These are phyloP conservation scores for Leccinum uliginosum DNA, from an alignment of 768 basidiomycete genomes.

Conservation along the genomic window DNA sequence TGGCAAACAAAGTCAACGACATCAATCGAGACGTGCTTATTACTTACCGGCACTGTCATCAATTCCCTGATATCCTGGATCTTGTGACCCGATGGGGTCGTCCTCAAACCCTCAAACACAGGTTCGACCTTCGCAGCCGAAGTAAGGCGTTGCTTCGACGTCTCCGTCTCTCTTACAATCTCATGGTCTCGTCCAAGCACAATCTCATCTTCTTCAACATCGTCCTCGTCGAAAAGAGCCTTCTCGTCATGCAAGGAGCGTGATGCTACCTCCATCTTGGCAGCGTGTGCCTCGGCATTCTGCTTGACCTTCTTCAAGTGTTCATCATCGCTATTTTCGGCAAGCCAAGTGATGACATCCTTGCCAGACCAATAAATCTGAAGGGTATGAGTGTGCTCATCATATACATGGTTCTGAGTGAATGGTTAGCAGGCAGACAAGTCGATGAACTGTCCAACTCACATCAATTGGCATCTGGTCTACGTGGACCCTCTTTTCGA, in stretches of 20 bases:
- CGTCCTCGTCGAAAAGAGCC: conserved; percentile 86
- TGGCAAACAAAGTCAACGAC: conserved; percentile 27
- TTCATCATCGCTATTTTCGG: conserved; percentile 93
- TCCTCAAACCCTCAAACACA: conserved; percentile 78
- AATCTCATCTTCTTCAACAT: conserved; percentile 75
- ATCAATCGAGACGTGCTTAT: conserved; percentile 10
- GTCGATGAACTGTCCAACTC: conserved; percentile 26
- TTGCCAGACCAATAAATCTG: conserved; percentile 95
- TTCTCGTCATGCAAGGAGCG: conserved; percentile 83
- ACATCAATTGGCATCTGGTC: conserved; percentile 99
- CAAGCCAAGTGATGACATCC: conserved; percentile 93
- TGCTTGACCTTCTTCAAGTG: conserved; percentile 93
- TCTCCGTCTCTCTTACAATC: conserved; percentile 43
- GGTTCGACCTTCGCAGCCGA: conserved; percentile 75
- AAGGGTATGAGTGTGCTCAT: conserved; percentile 88
- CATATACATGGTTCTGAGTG: conserved; percentile 85
- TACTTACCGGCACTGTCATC: conserved; percentile 86
- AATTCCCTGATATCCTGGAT: conserved; percentile 94
- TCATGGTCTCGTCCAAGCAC: conserved; percentile 59
- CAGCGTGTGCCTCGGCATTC: conserved; percentile 84
- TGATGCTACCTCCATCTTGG: conserved; percentile 88
- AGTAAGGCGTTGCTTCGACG: conserved; percentile 71
- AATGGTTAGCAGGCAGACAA: conserved; percentile 14
- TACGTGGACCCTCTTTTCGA: conserved; percentile 97
- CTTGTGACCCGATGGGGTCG: conserved; percentile 75